Conservation (phyloP, 345 rosid genomes). For the Camelina hispida region DNA sequence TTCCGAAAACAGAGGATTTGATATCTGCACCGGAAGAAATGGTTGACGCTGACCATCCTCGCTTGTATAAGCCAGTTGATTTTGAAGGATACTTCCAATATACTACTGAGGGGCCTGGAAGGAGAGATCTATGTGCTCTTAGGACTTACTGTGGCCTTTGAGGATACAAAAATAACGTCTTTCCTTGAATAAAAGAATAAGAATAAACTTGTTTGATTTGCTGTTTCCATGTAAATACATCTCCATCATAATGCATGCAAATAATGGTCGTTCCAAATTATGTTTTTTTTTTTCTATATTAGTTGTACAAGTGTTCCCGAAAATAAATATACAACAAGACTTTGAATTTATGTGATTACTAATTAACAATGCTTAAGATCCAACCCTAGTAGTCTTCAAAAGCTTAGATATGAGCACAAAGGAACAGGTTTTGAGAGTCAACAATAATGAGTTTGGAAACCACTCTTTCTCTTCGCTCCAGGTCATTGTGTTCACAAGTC, state of each 20-base stretch:
- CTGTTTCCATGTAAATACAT: slow-evolving; percentile 13
- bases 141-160: slow-evolving; percentile 47
- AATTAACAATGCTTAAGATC: too few species aligned
- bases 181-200: background rate
- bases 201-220: slow-evolving; percentile 4
- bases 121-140: slow-evolving; percentile 32
- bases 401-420: too few species aligned
- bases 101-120: slow-evolving; percentile 30
- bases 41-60: slow-evolving; percentile 45
- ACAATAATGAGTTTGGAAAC: too few species aligned
- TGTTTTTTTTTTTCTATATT: too few species aligned
- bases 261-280: background rate
- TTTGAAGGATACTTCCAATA: slow-evolving; percentile 40
- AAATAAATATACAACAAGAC: too few species aligned
- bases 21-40: slow-evolving; percentile 33
- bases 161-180: background rate
- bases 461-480: too few species aligned
- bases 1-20: slow-evolving; percentile 26
- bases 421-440: too few species aligned
- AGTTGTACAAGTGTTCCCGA: too few species aligned
- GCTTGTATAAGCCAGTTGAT: slow-evolving; percentile 37
- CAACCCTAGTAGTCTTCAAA: too few species aligned
- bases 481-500: too few species aligned
- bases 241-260: background rate
- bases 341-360: too few species aligned